Evolutionary conservation across 1,284 basidiomycete species (phyloP), one percentile per base, ranked within the genome.

Genomic region (Cryptococcus amylolentus): DNA sequence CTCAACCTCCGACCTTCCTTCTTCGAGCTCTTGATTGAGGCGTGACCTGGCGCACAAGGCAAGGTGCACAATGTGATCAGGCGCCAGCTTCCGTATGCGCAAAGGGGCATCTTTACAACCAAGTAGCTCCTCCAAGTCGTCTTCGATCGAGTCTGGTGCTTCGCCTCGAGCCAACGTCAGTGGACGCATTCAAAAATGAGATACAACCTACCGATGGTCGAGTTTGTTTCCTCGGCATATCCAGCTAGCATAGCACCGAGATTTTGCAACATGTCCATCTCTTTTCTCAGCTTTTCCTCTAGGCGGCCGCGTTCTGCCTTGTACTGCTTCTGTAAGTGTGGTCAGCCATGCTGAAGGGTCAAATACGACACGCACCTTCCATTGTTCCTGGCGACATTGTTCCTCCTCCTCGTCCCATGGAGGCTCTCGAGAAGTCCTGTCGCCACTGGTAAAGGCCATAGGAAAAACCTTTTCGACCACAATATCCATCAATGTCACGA

Each of bases 361-460:
- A 20, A 14, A 42, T 12, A n/a, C 16, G 8, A 14, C 55, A 69
- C 83, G 45, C 63, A 90, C 89, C 79, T 81, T 81, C 90, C 91
- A 93, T 53, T 80, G 69, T 39, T 86, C 85, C 13, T 83, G 80
- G 4, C 81, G 76, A 26, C 69, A 76, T 7, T 72, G 74, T 69
- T 96, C 91, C 54, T 91, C 89, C 42, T 81, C 84, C 66, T 85
- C 85, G 54, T 81, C 82, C 77, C 86, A 83, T 0, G 88, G 87
- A 5, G 84, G 84, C 53, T 84, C 80, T 43, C 78, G 78, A 28
- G 75, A 73, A 51, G 79, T 82, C 31, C 80, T 81, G 18, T 86
- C 87, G 16, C 82, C 80, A 46, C 80, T 66, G 23, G 74, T 68
- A 55, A 68, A 79, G 1, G 71, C 78, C 51, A 76, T 42, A 61